A percentile compares a stretch with the other conserved stretches of the same genome.
Evolutionary conservation across 2,329 filamentous ascomycete species (phyloP).

Genomic region (Trichoderma sp.): DNA sequence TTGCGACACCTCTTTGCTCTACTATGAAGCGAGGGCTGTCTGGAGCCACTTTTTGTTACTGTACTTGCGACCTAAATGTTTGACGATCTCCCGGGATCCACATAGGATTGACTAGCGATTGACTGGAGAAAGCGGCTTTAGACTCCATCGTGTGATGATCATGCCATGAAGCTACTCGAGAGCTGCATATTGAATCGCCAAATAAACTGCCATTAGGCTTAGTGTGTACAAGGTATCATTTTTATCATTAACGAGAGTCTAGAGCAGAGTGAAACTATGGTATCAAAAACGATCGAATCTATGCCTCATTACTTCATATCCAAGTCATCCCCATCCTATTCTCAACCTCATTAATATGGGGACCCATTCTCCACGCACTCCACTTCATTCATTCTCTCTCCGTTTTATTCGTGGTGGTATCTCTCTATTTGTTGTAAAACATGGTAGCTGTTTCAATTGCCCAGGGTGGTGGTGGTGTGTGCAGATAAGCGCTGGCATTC

Average conservation of each 20-base stretch:
- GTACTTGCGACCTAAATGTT: neutral
- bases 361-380: neutral
- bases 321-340: neutral
- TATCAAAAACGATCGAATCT: slow-evolving; percentile 14
- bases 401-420: neutral
- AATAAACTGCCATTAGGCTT: neutral
- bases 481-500: neutral
- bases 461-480: neutral
- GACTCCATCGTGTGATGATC: neutral
- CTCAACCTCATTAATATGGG: slow-evolving; percentile 11
- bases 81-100: neutral
- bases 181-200: neutral
- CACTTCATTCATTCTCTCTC: neutral
- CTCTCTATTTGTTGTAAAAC: neutral
- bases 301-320: slow-evolving; percentile 3
- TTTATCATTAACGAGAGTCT: slow-evolving; percentile 12
- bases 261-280: neutral
- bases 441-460: neutral
- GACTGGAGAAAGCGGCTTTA: neutral
- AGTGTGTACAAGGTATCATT: slow-evolving; percentile 4
- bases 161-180: neutral
- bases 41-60: neutral
- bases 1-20: neutral
- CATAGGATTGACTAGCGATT: neutral
- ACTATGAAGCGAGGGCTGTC: neutral